Evolutionary conservation across 2,329 filamentous ascomycete genomes (phyloP).

Genomic region (Cladophialophora yegresii): DNA sequence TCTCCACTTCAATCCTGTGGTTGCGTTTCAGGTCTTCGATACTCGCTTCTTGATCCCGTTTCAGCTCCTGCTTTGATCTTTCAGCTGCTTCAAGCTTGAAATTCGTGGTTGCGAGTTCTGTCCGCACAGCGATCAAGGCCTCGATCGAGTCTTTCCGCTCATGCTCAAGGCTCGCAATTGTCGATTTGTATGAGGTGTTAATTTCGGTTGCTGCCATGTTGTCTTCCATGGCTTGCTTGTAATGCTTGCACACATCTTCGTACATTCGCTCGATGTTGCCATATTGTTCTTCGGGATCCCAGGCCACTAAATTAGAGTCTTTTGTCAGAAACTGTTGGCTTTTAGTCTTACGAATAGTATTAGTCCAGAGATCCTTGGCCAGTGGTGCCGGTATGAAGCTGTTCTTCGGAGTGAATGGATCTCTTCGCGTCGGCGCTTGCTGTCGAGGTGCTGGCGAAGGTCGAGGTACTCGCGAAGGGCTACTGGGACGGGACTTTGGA

Average conservation of each 20-base stretch:
- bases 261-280: slow-evolving; percentile 76
- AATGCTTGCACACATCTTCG: slow-evolving; percentile 68
- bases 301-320: slow-evolving; percentile 74
- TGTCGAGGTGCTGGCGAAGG: slow-evolving; percentile 26
- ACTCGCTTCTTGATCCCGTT: slow-evolving; percentile 55
- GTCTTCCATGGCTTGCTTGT: slow-evolving; percentile 68
- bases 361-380: slow-evolving; percentile 37
- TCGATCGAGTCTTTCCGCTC: slow-evolving; percentile 54
- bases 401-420: slow-evolving; percentile 35
- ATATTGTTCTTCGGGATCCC: slow-evolving; percentile 77
- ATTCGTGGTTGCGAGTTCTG: slow-evolving; percentile 67
- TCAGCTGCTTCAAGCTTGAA: slow-evolving; percentile 55
- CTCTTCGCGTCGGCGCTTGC: slow-evolving; percentile 43
- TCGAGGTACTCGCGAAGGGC: slow-evolving; percentile 33
- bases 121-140: slow-evolving; percentile 59
- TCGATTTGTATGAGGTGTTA: slow-evolving; percentile 70
- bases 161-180: slow-evolving; percentile 62
- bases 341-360: slow-evolving; percentile 39
- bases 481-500: slow-evolving; percentile 22
- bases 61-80: slow-evolving; percentile 54
- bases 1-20: slow-evolving; percentile 49
- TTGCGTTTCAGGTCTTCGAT: slow-evolving; percentile 57
- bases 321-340: slow-evolving; percentile 65
- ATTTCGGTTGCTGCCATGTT: slow-evolving; percentile 72
- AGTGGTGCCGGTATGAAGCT: slow-evolving; percentile 43